Percentiles rank a stretch among this genome's conserved stretches.
Evolutionary conservation across 306 rosid genomes (phyloP).

Genomic region (Pueraria montana): DNA sequence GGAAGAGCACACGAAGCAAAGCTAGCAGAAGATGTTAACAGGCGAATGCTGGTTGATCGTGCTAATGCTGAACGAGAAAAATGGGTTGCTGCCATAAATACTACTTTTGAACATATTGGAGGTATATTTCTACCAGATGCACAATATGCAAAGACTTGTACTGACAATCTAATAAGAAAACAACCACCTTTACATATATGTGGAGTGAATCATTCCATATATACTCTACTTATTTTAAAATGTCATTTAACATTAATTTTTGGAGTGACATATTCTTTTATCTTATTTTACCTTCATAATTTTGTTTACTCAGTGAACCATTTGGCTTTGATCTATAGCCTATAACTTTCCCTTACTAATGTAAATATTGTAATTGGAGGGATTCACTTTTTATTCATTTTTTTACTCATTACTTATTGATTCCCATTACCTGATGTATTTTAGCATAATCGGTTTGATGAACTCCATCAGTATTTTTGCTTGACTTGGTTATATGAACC

Average conservation of each 20-base stretch:
- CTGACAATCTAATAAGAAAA: conserved; percentile 27
- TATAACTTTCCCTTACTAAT: background rate
- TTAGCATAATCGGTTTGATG: conserved; percentile 13
- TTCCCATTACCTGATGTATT: background rate
- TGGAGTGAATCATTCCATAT: conserved; percentile 1
- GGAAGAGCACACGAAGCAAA: conserved; percentile 94
- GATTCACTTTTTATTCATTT: background rate
- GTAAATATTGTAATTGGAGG: conserved; percentile 3
- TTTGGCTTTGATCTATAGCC: background rate
- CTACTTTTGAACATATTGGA: conserved; percentile 98
- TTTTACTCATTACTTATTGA: background rate
- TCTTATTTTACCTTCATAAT: conserved; percentile 26
- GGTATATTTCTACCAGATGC: conserved; percentile 61
- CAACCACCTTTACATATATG: background rate
- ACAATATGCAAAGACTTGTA: background rate
- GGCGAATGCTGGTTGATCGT: conserved; percentile 80
- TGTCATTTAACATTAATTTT: background rate
- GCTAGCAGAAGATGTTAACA: conserved; percentile 88
- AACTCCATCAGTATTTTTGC: conserved; percentile 6
- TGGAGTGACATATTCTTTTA: conserved; percentile 15
- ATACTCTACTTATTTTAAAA: background rate
- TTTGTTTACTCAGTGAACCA: background rate
- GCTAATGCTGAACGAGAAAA: conserved; percentile 96
- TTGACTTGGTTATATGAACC: conserved; percentile 8
- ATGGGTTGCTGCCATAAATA: conserved; percentile 95